Conservation (phyloP, 2,329 filamentous ascomycete genomes). For the Colletotrichum tofieldiae region DNA sequence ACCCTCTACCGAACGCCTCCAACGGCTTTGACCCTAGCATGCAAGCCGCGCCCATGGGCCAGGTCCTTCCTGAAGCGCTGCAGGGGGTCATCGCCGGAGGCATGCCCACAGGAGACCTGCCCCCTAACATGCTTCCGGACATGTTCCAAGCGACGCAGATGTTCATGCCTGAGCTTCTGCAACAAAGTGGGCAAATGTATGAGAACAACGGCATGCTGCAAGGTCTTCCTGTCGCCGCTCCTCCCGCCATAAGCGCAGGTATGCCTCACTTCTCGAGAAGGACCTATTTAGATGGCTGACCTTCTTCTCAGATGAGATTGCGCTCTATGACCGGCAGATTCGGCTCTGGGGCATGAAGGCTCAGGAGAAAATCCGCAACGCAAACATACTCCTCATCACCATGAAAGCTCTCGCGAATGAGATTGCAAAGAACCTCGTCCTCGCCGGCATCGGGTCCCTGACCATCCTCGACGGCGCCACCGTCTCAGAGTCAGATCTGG, state of each 20-base stretch:
- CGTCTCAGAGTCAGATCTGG: constrained; percentile 85
- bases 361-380: constrained; percentile 91
- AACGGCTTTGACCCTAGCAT: constrained; percentile 35
- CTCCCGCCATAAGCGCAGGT: constrained; percentile 52
- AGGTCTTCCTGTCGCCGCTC: constrained; percentile 24
- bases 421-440: constrained; percentile 93
- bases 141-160: constrained; percentile 42
- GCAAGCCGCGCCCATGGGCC: constrained; percentile 41
- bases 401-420: constrained; percentile 93
- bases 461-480: constrained; percentile 86
- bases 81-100: constrained; percentile 43
- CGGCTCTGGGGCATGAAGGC: constrained; percentile 97
- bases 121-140: constrained; percentile 41
- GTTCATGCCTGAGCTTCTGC: constrained; percentile 42
- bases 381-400: constrained; percentile 90
- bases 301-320: constrained; percentile 83
- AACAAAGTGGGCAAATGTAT: constrained; percentile 27
- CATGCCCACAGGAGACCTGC: constrained; percentile 21
- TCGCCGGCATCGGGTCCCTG: constrained; percentile 91
- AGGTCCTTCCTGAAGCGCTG: constrained; percentile 42
- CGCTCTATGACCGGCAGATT: constrained; percentile 97
- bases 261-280: constrained; percentile 26
- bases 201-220: constrained; percentile 41
- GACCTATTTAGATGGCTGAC: constrained; percentile 8
- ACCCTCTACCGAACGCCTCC: constrained; percentile 24